These are phyloP conservation scores for Iris pallida DNA, from an alignment of 116 monocot genomes.

Conservation along the genomic window DNA sequence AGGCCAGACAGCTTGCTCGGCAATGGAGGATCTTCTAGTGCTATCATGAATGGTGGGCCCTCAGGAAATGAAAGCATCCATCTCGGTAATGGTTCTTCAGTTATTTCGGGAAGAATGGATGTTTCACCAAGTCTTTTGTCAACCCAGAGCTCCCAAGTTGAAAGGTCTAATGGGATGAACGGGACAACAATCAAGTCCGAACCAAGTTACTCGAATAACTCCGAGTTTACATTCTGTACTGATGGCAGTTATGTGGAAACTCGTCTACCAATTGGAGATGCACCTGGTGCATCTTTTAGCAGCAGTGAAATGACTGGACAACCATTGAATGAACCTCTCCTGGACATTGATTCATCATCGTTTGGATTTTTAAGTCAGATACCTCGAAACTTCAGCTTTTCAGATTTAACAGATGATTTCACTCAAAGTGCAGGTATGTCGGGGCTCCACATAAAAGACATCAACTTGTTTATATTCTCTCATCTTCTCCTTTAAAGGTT, in stretches of 20 bases:
- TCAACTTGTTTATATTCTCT: not conserved
- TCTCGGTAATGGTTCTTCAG: conserved; percentile 19
- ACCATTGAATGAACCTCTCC: conserved; percentile 40
- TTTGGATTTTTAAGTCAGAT: conserved; percentile 80
- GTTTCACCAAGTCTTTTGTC: conserved; percentile 37
- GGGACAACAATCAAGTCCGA: conserved; percentile 64
- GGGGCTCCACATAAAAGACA: not conserved
- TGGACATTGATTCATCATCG: conserved; percentile 56
- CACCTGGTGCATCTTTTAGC: conserved; percentile 48
- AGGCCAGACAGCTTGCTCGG: conserved; percentile 25
- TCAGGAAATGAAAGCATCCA: conserved; percentile 29
- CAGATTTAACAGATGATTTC: conserved; percentile 86
- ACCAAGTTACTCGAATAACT: conserved; percentile 37
- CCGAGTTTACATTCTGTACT: conserved; percentile 41
- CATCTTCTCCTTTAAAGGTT: conserved; percentile 13
- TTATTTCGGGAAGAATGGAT: conserved; percentile 25
- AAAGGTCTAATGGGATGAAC: conserved; percentile 41
- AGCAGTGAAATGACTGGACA: conserved; percentile 53
- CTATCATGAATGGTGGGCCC: conserved; percentile 30
- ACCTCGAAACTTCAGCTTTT: conserved; percentile 84
- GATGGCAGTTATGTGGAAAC: conserved; percentile 49
- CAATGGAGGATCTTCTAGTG: conserved; percentile 30
- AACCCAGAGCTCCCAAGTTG: conserved; percentile 27
- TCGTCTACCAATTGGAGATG: conserved; percentile 42
- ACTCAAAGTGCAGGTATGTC: conserved; percentile 59